Conservation (phyloP, 2,329 filamentous ascomycete genomes). For the Phialocephala subalpina region DNA sequence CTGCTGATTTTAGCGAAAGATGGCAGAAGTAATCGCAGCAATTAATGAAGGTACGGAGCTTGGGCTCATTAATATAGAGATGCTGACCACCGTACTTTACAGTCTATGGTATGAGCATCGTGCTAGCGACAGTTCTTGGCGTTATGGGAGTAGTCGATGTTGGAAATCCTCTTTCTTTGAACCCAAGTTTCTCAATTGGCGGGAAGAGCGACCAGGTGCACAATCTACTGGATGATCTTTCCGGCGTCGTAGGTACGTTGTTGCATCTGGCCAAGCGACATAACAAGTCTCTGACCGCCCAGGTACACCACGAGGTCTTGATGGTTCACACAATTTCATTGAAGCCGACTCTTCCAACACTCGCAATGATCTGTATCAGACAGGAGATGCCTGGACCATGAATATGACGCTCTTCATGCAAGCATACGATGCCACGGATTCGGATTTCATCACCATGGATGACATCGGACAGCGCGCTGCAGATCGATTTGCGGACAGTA, state of each 20-base stretch:
- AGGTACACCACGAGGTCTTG: not conserved
- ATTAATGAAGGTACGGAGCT: not conserved
- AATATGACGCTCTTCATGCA: not conserved
- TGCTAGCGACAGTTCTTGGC: not conserved
- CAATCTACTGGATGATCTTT: too few relatives aligned
- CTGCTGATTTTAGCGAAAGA: not conserved
- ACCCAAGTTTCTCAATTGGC: not conserved
- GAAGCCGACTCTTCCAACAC: not conserved
- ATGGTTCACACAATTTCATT: not conserved
- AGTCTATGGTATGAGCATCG: not conserved
- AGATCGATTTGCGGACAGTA: constrained; percentile 22
- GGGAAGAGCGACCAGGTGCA: too few relatives aligned
- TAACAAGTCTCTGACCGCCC: not conserved
- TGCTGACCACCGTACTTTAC: too few relatives aligned
- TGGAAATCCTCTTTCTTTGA: not conserved
- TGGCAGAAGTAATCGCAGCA: not conserved
- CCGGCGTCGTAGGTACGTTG: too few relatives aligned
- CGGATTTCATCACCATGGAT: not conserved
- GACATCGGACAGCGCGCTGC: not conserved
- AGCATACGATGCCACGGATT: not conserved
- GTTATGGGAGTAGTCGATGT: not conserved
- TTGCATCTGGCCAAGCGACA: not conserved
- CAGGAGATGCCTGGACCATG: not conserved
- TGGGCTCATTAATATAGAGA: too few relatives aligned
- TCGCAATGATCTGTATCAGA: not conserved